A percentile compares a stretch with the other conserved stretches of the same genome.
phyloP scores from a whole-genome alignment of 768 basidiomycete genomes.

The Collybiopsis luxurians region DNA sequence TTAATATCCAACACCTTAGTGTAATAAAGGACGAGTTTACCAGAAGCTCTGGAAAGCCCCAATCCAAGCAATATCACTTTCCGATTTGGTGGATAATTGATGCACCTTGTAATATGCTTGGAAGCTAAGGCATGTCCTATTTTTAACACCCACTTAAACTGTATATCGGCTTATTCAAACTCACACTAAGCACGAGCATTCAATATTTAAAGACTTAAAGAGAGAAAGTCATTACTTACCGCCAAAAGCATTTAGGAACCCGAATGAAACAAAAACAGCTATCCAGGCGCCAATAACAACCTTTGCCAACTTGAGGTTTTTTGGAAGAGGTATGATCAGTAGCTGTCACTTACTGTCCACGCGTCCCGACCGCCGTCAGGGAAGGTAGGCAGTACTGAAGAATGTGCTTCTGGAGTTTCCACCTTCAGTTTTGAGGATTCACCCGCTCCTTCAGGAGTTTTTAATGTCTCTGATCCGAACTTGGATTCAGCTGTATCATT shows the following conservation, averaged over 20 bases:
- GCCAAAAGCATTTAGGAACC: constrained; percentile 17
- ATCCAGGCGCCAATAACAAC: constrained; percentile 16
- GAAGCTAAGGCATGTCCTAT: constrained; percentile 16
- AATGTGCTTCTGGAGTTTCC: not conserved
- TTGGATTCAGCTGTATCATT: not conserved
- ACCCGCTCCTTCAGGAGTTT: no score
- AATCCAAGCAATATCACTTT: constrained; percentile 23
- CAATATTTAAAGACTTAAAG: not conserved
- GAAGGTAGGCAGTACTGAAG: constrained; percentile 1
- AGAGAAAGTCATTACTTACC: constrained; percentile 9
- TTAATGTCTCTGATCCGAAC: no score
- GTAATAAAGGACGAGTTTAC: no score
- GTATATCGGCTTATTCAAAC: no score
- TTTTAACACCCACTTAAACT: no score
- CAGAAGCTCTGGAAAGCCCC: constrained; percentile 21
- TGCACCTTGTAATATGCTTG: constrained; percentile 20
- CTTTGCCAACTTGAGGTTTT: not conserved
- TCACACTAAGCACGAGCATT: no score
- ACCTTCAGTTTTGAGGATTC: no score
- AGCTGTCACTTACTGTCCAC: constrained; percentile 4
- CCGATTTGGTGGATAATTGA: constrained; percentile 16
- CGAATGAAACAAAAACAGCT: constrained; percentile 16
- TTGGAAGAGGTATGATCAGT: not conserved
- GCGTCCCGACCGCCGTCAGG: constrained; percentile 17
- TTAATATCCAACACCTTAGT: no score